These are phyloP conservation scores for Fusarium albosuccineum DNA, from an alignment of 2,329 filamentous ascomycete genomes.

Conservation along the genomic window DNA sequence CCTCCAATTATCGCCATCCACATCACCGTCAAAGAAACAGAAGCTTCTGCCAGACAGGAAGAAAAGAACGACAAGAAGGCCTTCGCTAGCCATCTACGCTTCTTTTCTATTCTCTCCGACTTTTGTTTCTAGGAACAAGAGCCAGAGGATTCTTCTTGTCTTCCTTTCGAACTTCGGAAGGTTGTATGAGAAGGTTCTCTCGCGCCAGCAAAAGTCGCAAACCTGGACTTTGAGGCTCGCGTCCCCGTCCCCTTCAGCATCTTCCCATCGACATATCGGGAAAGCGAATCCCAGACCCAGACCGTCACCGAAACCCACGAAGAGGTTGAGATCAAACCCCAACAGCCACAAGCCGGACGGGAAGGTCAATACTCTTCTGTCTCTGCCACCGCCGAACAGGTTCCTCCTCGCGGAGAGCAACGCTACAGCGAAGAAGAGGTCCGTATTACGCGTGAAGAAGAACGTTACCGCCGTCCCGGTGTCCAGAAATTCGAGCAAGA, in stretches of 20 bases:
- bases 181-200: constrained; percentile 75
- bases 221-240: constrained; percentile 99
- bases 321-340: constrained; percentile 88
- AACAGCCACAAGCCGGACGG: constrained; percentile 90
- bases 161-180: constrained; percentile 74
- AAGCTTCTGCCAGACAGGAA: constrained; percentile 48
- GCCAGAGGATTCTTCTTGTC: constrained; percentile 76
- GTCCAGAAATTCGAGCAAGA: constrained; percentile 58
- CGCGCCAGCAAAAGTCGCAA: constrained; percentile 83
- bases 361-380: constrained; percentile 92
- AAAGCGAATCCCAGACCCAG: constrained; percentile 65
- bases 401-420: constrained; percentile 73
- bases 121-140: constrained; percentile 71
- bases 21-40: constrained; percentile 47
- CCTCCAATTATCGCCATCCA: constrained; percentile 57
- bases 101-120: constrained; percentile 57
- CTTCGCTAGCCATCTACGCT: constrained; percentile 48
- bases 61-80: constrained; percentile 54
- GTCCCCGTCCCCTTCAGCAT: constrained; percentile 99
- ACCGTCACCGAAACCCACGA: constrained; percentile 77
- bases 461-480: constrained; percentile 79
- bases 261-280: constrained; percentile 98
- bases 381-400: constrained; percentile 68
- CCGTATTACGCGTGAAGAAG: constrained; percentile 81
- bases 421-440: constrained; percentile 86